phyloP scores from a whole-genome alignment of 2,329 filamentous ascomycete species.

The Monilinia laxa region DNA sequence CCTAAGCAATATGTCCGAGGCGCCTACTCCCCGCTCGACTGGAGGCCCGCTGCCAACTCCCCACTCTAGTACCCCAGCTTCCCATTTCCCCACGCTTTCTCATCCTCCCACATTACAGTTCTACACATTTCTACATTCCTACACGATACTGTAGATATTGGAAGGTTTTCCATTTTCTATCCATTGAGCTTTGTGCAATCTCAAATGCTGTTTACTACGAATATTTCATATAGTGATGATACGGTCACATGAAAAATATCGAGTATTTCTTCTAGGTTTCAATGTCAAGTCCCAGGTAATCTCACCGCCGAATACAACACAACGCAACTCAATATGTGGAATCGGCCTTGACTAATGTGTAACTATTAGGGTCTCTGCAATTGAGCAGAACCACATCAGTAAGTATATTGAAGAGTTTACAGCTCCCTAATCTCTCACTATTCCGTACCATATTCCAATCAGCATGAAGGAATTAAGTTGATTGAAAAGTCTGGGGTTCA shows the following conservation, averaged over 20 bases:
- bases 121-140: neutral
- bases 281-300: constrained; percentile 22
- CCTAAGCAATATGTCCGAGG: neutral
- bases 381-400: constrained; percentile 19
- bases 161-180: neutral
- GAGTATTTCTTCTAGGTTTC: neutral
- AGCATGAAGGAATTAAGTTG: neutral
- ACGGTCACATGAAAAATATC: constrained; percentile 13
- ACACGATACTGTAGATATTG: neutral
- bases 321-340: neutral
- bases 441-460: neutral
- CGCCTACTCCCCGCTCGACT: neutral
- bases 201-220: constrained; percentile 11
- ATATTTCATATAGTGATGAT: constrained; percentile 10
- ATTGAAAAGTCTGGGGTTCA: neutral
- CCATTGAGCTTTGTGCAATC: constrained; percentile 1
- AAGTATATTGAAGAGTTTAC: constrained; percentile 8
- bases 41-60: neutral
- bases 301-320: neutral
- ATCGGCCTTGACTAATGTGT: neutral
- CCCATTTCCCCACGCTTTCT: constrained; percentile 8
- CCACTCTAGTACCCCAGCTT: constrained; percentile 16
- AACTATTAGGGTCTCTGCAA: constrained; percentile 13
- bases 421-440: neutral
- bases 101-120: neutral